phyloP scores from a whole-genome alignment of 805 yeast species.

The Wickerhamomyces bovis region DNA sequence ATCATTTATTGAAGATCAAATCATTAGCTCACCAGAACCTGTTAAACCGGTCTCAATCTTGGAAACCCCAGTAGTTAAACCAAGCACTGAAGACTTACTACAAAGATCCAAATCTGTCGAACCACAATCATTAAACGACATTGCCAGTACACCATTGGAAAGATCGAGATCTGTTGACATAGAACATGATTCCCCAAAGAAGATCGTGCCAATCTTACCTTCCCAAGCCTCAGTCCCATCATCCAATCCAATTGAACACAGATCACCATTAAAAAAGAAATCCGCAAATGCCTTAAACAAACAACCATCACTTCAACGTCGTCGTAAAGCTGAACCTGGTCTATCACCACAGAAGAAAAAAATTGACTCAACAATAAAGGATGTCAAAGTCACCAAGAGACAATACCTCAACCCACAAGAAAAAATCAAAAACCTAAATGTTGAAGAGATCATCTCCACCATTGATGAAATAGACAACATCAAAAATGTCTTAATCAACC shows the following conservation, averaged over 20 bases:
- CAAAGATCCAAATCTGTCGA: conserved; percentile 10
- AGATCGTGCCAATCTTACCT: neutral
- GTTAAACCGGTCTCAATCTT: neutral
- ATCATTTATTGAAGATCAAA: neutral
- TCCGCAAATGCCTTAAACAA: conserved; percentile 16
- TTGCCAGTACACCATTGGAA: neutral
- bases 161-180: conserved; percentile 7
- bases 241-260: neutral
- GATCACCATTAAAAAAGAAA: conserved; percentile 12
- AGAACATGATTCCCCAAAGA: neutral
- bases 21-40: conserved; percentile 1
- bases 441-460: conserved; percentile 24
- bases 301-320: conserved; percentile 15
- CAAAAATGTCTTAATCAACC: conserved; percentile 66
- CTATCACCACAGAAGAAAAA: conserved; percentile 27
- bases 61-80: conserved; percentile 2
- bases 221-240: neutral
- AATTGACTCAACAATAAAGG: conserved; percentile 6
- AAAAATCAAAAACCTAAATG: conserved; percentile 25
- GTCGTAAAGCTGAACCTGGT: conserved; percentile 27
- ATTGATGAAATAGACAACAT: conserved; percentile 45
- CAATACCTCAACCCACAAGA: conserved; percentile 15
- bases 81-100: neutral
- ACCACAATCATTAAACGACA: conserved; percentile 1
- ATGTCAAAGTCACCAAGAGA: conserved; percentile 1